Conservation (phyloP, 2,329 filamentous ascomycete species). For the Epichloe sylvatica region DNA sequence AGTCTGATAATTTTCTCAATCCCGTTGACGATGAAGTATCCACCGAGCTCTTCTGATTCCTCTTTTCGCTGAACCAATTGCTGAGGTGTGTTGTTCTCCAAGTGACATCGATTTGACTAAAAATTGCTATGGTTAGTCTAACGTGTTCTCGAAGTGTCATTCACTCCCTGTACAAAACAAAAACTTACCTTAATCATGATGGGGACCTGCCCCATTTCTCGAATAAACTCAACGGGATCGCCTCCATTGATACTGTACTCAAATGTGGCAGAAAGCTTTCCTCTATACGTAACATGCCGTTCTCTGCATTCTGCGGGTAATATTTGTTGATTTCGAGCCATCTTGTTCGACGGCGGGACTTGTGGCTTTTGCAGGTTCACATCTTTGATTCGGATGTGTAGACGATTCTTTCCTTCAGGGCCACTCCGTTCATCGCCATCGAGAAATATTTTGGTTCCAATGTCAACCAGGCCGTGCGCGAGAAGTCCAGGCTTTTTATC, state of each 20-base stretch:
- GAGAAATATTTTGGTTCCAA: constrained; percentile 75
- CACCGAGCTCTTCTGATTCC: constrained; percentile 89
- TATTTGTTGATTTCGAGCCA: constrained; percentile 70
- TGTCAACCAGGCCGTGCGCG: constrained; percentile 67
- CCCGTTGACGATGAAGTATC: constrained; percentile 95
- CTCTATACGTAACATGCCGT: constrained; percentile 80
- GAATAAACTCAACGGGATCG: constrained; percentile 65
- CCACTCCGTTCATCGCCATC: constrained; percentile 60
- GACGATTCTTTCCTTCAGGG: constrained; percentile 51
- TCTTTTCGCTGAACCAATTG: constrained; percentile 77
- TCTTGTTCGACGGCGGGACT: constrained; percentile 71
- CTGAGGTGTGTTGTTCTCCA: constrained; percentile 72
- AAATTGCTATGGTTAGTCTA: constrained; percentile 1
- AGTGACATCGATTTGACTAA: constrained; percentile 78
- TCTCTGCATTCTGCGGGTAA: constrained; percentile 89
- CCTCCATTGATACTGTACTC: constrained; percentile 81
- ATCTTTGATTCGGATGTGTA: constrained; percentile 67
- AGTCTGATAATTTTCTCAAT: constrained; percentile 94
- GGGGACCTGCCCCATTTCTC: constrained; percentile 78
- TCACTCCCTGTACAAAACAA: background rate
- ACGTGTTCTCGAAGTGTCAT: background rate
- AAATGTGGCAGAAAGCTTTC: constrained; percentile 67
- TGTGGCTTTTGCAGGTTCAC: constrained; percentile 71
- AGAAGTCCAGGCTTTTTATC: constrained; percentile 48
- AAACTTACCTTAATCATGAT: constrained; percentile 73